These are phyloP conservation scores for Paecilomyces fulvus DNA, from an alignment of 2,329 filamentous ascomycete species.

Conservation along the genomic window DNA sequence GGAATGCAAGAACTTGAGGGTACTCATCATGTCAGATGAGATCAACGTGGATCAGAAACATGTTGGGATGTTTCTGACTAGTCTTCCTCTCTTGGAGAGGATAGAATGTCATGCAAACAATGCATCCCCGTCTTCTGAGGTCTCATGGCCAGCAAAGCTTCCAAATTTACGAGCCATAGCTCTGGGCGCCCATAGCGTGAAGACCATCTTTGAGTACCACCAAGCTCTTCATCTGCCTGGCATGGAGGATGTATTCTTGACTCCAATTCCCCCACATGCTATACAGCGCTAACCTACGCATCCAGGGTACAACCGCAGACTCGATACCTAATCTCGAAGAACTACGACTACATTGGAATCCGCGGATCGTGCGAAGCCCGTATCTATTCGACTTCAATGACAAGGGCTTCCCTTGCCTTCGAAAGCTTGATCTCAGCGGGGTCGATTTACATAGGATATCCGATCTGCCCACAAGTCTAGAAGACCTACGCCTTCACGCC, in stretches of 20 bases:
- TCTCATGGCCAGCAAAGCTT: constrained; percentile 15
- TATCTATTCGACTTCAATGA: not conserved
- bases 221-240: not conserved
- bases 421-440: constrained; percentile 21
- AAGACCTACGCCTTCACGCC: constrained; percentile 20
- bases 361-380: not conserved
- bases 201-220: not conserved
- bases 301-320: constrained; percentile 8
- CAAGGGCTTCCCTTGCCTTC: constrained; percentile 11
- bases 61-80: constrained; percentile 16
- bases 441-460: constrained; percentile 12
- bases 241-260: not conserved
- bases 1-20: constrained; percentile 17
- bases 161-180: constrained; percentile 24
- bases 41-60: constrained; percentile 16
- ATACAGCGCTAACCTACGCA: not conserved
- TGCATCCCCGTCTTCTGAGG: constrained; percentile 4
- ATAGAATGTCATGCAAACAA: constrained; percentile 16
- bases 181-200: constrained; percentile 9
- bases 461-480: constrained; percentile 19
- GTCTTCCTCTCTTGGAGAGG: constrained; percentile 20
- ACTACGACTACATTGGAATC: constrained; percentile 21
- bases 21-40: constrained; percentile 16
- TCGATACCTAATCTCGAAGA: constrained; percentile 24
- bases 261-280: not conserved